phyloP scores from a whole-genome alignment of 345 rosid species.

The Brassica cretica region DNA sequence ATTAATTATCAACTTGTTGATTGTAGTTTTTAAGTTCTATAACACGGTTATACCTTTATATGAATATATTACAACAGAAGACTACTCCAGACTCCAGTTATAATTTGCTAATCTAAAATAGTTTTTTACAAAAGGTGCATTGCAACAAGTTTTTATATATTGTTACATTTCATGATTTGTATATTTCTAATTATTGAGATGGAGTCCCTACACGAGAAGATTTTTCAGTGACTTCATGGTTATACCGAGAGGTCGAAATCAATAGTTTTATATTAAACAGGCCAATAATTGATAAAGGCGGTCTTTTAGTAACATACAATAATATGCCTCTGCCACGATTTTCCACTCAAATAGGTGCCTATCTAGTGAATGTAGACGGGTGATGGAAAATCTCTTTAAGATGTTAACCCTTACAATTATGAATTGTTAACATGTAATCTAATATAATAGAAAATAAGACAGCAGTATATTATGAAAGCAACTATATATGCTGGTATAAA shows the following conservation, averaged over 20 bases:
- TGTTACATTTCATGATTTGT: background rate
- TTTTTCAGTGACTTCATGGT: slow-evolving; percentile 9
- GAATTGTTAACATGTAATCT: slow-evolving; percentile 10
- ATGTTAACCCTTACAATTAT: slow-evolving; percentile 20
- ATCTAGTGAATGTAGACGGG: slow-evolving; percentile 15
- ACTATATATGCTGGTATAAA: background rate
- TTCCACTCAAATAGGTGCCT: slow-evolving; percentile 30
- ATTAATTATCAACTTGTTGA: background rate
- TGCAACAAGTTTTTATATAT: background rate
- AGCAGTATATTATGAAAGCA: background rate
- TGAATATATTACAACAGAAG: background rate
- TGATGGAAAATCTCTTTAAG: slow-evolving; percentile 5
- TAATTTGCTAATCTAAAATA: background rate
- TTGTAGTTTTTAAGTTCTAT: background rate
- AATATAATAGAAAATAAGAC: background rate
- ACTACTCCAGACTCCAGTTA: background rate
- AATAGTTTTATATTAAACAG: background rate
- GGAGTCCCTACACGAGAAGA: slow-evolving; percentile 12
- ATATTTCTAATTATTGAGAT: background rate
- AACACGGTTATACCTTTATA: background rate
- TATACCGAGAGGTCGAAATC: slow-evolving; percentile 25
- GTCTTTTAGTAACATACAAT: slow-evolving; percentile 14
- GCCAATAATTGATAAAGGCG: slow-evolving; percentile 29
- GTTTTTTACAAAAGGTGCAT: background rate
- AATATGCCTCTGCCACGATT: slow-evolving; percentile 14